These are phyloP conservation scores for Ceratocystis destructans DNA, from an alignment of 2,329 filamentous ascomycete genomes.

Conservation along the genomic window DNA sequence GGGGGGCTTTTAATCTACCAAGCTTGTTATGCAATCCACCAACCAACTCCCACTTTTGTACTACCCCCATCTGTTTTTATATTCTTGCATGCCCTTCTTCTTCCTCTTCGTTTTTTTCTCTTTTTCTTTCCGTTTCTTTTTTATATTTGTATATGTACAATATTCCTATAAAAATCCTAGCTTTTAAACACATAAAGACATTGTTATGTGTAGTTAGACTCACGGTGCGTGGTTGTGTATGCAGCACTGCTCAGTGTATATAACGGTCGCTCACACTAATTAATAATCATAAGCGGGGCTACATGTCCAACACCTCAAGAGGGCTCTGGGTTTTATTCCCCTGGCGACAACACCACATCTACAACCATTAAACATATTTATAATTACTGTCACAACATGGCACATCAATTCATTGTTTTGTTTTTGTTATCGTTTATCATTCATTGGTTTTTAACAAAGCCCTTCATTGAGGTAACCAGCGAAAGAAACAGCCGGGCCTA, in stretches of 20 bases:
- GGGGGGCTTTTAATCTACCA: too few species aligned
- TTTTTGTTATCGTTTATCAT: slow-evolving; percentile 18
- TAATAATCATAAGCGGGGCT: too few species aligned
- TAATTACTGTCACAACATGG: neutral
- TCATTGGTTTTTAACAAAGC: slow-evolving; percentile 15
- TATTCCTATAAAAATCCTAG: neutral
- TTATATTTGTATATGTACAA: neutral
- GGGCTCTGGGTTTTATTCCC: neutral
- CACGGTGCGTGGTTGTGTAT: neutral
- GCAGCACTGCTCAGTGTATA: neutral
- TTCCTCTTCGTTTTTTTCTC: neutral
- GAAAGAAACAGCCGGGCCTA: slow-evolving; percentile 8
- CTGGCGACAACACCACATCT: neutral
- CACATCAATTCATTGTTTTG: neutral
- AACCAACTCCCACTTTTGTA: neutral
- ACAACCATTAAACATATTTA: neutral
- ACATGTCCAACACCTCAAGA: neutral
- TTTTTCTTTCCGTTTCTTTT: neutral
- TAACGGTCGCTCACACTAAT: neutral
- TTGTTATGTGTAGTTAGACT: too few species aligned
- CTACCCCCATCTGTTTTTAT: neutral
- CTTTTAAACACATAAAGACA: neutral
- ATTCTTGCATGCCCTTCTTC: neutral
- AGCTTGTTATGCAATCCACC: too few species aligned
- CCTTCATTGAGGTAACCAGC: slow-evolving; percentile 8